These are phyloP conservation scores for Trichocladium uniseriatum DNA, from an alignment of 495 filamentous ascomycete species.

Conservation along the genomic window DNA sequence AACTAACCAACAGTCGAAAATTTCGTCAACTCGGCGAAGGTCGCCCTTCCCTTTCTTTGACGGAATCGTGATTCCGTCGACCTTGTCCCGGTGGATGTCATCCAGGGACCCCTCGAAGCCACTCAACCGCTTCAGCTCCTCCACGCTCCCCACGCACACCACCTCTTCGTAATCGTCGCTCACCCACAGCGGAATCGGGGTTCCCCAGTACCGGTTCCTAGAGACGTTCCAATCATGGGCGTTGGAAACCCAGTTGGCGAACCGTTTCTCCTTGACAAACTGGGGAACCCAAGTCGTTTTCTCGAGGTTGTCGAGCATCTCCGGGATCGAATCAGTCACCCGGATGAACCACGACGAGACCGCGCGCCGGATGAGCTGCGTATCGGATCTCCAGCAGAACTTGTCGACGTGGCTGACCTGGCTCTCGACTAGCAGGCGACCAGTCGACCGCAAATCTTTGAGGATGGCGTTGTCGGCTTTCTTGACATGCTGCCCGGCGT, in stretches of 20 bases:
- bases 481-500: conserved; percentile 79
- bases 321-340: conserved; percentile 65
- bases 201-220: conserved; percentile 86
- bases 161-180: conserved; percentile 74
- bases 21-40: conserved; percentile 69
- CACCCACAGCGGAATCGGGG: conserved; percentile 79
- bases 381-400: conserved; percentile 89
- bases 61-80: conserved; percentile 87
- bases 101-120: conserved; percentile 67
- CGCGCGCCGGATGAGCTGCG: conserved; percentile 78
- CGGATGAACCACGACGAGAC: conserved; percentile 91
- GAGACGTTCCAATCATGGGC: conserved; percentile 89
- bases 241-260: conserved; percentile 48
- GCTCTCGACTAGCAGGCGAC: conserved; percentile 69
- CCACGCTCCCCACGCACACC: conserved; percentile 71
- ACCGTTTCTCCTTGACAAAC: conserved; percentile 78
- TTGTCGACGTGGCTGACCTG: conserved; percentile 85
- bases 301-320: conserved; percentile 78
- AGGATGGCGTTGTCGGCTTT: conserved; percentile 83
- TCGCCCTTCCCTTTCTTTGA: conserved; percentile 74
- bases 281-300: conserved; percentile 81
- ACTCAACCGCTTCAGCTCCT: conserved; percentile 71
- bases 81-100: conserved; percentile 81
- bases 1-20: conserved; percentile 87
- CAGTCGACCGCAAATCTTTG: conserved; percentile 65